Conservation (phyloP, 139 green algal genomes). For the Asterochloris erici region DNA sequence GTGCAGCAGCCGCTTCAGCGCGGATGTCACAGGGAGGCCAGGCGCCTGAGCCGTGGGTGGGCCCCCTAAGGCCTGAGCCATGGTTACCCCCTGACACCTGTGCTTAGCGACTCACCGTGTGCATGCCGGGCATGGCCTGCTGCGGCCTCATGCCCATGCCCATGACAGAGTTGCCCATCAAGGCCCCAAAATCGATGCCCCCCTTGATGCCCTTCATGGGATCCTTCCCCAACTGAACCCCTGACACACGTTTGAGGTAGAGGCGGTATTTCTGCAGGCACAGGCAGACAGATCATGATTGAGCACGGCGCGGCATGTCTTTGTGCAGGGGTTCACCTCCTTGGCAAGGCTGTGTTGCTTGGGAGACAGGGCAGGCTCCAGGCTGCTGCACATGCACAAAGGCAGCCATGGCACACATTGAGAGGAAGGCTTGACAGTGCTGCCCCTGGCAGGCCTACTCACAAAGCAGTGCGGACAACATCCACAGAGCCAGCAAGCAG, state of each 20-base stretch:
- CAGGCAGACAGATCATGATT: no score
- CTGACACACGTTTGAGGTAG: constrained; percentile 84
- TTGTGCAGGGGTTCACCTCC: no score
- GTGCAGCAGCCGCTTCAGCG: no score
- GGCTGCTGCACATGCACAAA: not conserved
- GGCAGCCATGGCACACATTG: not conserved
- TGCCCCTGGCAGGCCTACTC: no score
- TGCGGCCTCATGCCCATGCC: constrained; percentile 9
- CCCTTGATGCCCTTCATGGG: not conserved
- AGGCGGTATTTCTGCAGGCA: constrained; percentile 89
- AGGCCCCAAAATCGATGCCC: not conserved
- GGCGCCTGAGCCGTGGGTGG: not conserved
- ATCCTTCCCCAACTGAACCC: constrained; percentile 6
- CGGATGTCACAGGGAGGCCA: no score
- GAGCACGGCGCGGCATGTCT: no score
- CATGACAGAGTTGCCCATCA: not conserved
- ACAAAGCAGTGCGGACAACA: not conserved
- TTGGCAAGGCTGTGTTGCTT: no score
- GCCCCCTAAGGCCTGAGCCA: not conserved
- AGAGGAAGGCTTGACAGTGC: no score
- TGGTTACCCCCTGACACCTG: not conserved
- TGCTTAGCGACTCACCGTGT: not conserved
- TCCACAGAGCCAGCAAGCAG: no score
- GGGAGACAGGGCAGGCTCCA: no score
- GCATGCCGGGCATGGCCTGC: not conserved